These are phyloP conservation scores for Circinella minor DNA, from an alignment of 371 early-diverging fungal genomes.

Conservation along the genomic window DNA sequence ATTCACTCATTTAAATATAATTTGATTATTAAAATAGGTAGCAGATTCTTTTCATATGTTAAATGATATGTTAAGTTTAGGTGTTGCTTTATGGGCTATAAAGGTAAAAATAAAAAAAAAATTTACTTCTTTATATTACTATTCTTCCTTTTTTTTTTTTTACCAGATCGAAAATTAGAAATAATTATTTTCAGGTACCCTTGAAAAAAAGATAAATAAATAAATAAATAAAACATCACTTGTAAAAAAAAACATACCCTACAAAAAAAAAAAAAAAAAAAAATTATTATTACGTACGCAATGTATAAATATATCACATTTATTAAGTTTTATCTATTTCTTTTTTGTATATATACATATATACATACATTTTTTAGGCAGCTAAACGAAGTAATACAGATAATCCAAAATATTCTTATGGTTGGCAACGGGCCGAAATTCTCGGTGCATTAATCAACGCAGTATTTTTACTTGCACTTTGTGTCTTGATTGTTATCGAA, in stretches of 20 bases:
- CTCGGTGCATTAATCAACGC: slow-evolving; percentile 92
- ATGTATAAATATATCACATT: no score
- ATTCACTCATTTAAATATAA: no score
- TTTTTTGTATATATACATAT: no score
- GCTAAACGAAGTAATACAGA: slow-evolving; percentile 40
- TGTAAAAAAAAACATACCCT: no score
- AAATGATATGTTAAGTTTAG: slow-evolving; percentile 80
- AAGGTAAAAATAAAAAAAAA: slow-evolving; percentile 39
- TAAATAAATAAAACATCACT: background rate
- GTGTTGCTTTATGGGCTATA: slow-evolving; percentile 88
- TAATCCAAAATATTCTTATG: slow-evolving; percentile 80
- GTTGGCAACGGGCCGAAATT: slow-evolving; percentile 92
- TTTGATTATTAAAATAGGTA: slow-evolving; percentile 40
- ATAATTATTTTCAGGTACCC: no score
- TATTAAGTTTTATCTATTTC: no score
- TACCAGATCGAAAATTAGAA: no score
- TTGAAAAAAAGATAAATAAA: background rate
- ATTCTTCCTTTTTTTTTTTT: no score
- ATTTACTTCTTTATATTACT: no score
- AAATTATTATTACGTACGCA: no score
- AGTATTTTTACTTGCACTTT: slow-evolving; percentile 86
- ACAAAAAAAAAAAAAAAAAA: no score
- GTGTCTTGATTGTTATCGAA: slow-evolving; percentile 87
- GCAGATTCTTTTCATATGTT: slow-evolving; percentile 96
- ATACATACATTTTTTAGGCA: slow-evolving; percentile 12